phyloP scores from a whole-genome alignment of 2,329 filamentous ascomycete genomes.

The Byssochlamys sp. region DNA sequence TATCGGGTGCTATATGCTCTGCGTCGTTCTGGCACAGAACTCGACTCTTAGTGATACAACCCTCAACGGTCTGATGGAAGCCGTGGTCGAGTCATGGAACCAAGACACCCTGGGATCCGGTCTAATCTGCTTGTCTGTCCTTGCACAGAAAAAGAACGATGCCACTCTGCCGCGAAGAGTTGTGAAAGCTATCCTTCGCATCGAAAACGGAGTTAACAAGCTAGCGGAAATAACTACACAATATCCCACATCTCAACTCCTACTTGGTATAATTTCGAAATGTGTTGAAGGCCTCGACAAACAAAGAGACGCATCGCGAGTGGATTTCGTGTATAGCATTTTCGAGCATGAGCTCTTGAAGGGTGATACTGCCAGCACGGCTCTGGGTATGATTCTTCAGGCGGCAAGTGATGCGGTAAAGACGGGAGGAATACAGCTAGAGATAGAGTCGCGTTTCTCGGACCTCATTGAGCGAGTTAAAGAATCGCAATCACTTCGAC shows the following conservation, averaged over 20 bases:
- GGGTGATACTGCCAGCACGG: slow-evolving; percentile 19
- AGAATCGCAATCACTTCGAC: slow-evolving; percentile 50
- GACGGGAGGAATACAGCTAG: slow-evolving; percentile 24
- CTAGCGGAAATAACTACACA: slow-evolving; percentile 25
- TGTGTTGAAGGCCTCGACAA: slow-evolving; percentile 25
- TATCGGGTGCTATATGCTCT: slow-evolving; percentile 82
- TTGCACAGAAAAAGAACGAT: slow-evolving; percentile 68
- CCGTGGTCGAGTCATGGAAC: slow-evolving; percentile 68
- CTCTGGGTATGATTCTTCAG: slow-evolving; percentile 25
- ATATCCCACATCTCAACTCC: slow-evolving; percentile 24
- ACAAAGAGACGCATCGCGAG: slow-evolving; percentile 28
- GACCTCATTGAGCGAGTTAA: slow-evolving; percentile 58
- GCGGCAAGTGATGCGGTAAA: slow-evolving; percentile 40
- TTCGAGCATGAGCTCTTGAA: slow-evolving; percentile 24
- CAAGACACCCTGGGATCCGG: slow-evolving; percentile 62
- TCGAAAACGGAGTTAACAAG: slow-evolving; percentile 23
- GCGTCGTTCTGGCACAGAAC: slow-evolving; percentile 76
- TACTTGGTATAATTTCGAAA: slow-evolving; percentile 28
- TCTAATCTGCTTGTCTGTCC: slow-evolving; percentile 67
- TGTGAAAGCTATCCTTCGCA: slow-evolving; percentile 43
- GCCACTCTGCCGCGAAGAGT: slow-evolving; percentile 61
- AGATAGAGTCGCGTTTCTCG: slow-evolving; percentile 55
- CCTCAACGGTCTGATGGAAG: slow-evolving; percentile 82
- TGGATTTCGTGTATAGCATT: slow-evolving; percentile 37
- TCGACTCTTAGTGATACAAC: slow-evolving; percentile 67